Evolutionary conservation across 176 grass and related monocot species (phyloP), one percentile per base, ranked within the genome.

Genomic region (Paspalum vaginatum): DNA sequence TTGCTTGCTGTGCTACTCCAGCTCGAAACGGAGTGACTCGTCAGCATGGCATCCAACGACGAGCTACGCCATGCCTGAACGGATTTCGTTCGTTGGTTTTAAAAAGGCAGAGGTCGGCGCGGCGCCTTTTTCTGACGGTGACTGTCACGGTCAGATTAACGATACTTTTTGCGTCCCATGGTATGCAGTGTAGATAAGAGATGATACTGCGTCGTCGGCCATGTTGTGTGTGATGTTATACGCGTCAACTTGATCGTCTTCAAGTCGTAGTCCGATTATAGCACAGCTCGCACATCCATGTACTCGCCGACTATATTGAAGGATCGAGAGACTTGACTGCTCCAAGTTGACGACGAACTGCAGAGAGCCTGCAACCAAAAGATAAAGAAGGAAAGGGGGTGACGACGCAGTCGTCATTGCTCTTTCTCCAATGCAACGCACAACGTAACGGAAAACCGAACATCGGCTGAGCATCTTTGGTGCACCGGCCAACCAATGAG

Each of bases 341-440:
- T 80, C 56, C 85, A 77, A 65, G 75, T 74, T 84, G 86, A 82
- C 54, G 13, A 32, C 32, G 32, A 74, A 44, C 68, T 60, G 80
- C 77, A 60, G 32, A 20, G 32, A 14, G 49, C 44, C 51, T 50
- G 66, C 77, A 72, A 42, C 74, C 21, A 8, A 60, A 46, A 70
- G 24, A 40, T 42, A 15, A 55, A 41, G 10, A 63, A 11, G 10
- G 11, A 1, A 38, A 74, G 27, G 15, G 8, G 54, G 17, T 10
- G 56, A 88, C 13, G 56, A 88, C 13, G 81, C 68, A 43, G 8
- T 17, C 5, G 8, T 17, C 5, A 38, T 41, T 68, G 46, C 46
- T 69, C 70, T 48, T 47, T 61, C 54, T 40, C 61, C 76, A 21
- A 76, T 70, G 61, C 62, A n/a, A n/a, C n/a, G n/a, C 32, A 26